Base-by-base conservation (phyloP, 2,329 filamentous ascomycete species). In the Sarocladium oryzae region DNA sequence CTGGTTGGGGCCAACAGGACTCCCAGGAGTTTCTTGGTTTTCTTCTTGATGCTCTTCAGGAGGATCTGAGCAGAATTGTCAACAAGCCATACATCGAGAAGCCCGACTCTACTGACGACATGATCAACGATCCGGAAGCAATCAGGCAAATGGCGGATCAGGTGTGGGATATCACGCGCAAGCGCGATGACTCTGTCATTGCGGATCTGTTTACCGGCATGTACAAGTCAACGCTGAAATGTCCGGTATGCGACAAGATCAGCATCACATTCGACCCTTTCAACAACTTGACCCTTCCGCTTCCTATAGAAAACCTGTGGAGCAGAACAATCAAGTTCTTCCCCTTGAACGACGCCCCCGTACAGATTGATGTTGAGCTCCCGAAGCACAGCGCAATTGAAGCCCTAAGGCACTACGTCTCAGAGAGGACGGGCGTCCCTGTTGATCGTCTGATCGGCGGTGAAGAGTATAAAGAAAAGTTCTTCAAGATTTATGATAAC, bases 191-290 rank as follows among this genome's bases (percentile, higher is more conserved):
- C 63, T 97, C 93, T 0, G 86, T 97, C 36, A 88, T 96, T 57
- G 92, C 89, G 52, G 93, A 99, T 64, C 77, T 99, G 10, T 99
- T 99, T 67, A 95, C 89, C 20, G 93, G 93, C 56, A 89, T 97
- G 78, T 99, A 97, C 78, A 96, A 97, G 72, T 97, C 95, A 40
- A 97, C 92, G 0, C 79, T 99, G 56, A 86, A 93, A 56, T 99
- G 93, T 63, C 93, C 93, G 0, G 80, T 79, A 7, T 99, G 93
- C 66, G 79, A 86, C 59, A 99, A 97, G 71, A 87, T 97, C 68
- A 96, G 91, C 78, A 96, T 99, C 60, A 97, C 93, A 0, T 99
- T 99, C 63, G 93, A 99, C 65, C 93, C 93, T 1, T 99, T 95
- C 75, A 96, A 90, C 67, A 93, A 95, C 57, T 72, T 99, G 53